phyloP scores from a whole-genome alignment of 2,329 filamentous ascomycete genomes.

The Epichloe aotearoae region DNA sequence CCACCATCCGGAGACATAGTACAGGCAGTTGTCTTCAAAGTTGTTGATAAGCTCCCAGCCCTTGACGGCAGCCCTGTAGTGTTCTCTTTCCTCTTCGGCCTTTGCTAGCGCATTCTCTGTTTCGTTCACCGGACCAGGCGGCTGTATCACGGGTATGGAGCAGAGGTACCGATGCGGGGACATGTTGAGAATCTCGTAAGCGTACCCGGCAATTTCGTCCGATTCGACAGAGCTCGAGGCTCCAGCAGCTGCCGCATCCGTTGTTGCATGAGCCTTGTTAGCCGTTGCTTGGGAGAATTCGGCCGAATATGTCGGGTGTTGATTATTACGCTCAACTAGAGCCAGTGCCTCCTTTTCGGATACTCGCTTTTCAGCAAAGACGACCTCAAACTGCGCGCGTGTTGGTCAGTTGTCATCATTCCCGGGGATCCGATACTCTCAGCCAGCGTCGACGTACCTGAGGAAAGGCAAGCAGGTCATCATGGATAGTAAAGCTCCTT shows the following conservation, averaged over 20 bases:
- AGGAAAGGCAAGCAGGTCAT: conserved; percentile 76
- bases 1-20: conserved; percentile 81
- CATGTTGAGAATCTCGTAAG: conserved; percentile 64
- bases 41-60: conserved; percentile 70
- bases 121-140: conserved; percentile 43
- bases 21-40: conserved; percentile 74
- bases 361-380: conserved; percentile 61
- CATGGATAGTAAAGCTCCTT: conserved; percentile 66
- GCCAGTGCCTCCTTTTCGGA: conserved; percentile 55
- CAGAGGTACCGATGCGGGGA: conserved; percentile 67
- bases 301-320: conserved; percentile 26
- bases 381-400: conserved; percentile 56
- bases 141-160: conserved; percentile 59
- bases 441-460: conserved; percentile 43
- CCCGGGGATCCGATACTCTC: background rate
- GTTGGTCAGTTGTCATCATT: conserved; percentile 1
- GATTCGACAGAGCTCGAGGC: conserved; percentile 15
- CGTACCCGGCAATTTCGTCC: conserved; percentile 15
- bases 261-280: conserved; percentile 9
- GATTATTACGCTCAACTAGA: conserved; percentile 34
- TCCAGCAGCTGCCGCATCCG: background rate
- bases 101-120: conserved; percentile 54
- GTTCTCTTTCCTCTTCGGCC: conserved; percentile 67
- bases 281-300: conserved; percentile 28
- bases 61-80: conserved; percentile 59